Evolutionary conservation across 768 basidiomycete genomes (phyloP), one percentile per base, ranked within the genome.

Genomic region (Hericium coralloides): DNA sequence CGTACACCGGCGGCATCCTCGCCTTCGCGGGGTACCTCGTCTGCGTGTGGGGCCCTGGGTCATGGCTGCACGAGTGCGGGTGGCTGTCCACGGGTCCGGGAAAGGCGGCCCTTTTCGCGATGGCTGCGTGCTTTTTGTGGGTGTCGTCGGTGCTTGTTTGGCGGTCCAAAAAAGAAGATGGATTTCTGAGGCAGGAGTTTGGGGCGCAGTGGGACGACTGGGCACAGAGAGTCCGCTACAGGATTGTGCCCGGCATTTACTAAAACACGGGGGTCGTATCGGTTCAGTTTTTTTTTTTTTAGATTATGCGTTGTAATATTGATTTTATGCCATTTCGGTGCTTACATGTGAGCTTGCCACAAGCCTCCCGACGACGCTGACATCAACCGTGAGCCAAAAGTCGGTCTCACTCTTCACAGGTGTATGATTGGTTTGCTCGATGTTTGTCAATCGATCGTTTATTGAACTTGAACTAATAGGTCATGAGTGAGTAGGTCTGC

Each of bases 401-500:
- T 9, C n/a, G 39, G 39, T 41, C 39, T 12, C n/a, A 14, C 14
- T 14, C 52, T 17, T 53, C 54, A 2, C 17, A 17, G 1, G 59
- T 63, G 0, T 38, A 67, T 1, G 64, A 65, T 2, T 6, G 5
- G 0, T 61, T 62, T 0, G 66, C 64, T 4, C 12, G 0, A 0
- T 8, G 50, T 12, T 55, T 59, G 15, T 20, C 57, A 1, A 25
- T 50, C 1, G 67, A 75, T 37, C 38, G 43, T 0, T 25, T 53
- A 0, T 67, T 64, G 0, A 4, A 56, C 0, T 4, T 53, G 0
- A 76, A 73, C 0, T 67, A 76, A 4, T 0, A 4, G 0, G n/a
- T 56, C 0, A 31, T 71, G 38, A 68, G 68, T 0, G 31, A 70
- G 1, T n/a, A n/a, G n/a, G n/a, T n/a, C n/a, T n/a, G n/a, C n/a